Percentiles rank a stretch among this genome's conserved stretches.
Evolutionary conservation across 2,329 filamentous ascomycete genomes (phyloP).

Genomic region (Aureobasidium sp.): DNA sequence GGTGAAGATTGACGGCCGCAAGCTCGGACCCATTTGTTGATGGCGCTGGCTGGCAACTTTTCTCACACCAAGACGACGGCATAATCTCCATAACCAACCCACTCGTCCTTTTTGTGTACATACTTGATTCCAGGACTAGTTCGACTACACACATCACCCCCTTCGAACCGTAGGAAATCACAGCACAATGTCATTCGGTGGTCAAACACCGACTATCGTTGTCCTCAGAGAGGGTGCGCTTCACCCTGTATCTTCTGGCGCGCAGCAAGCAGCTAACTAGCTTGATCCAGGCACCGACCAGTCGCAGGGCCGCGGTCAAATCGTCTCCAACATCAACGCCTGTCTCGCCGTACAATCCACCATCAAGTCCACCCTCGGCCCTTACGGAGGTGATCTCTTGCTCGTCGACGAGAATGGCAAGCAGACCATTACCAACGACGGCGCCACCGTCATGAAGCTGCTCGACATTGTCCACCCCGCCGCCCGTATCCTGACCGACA

Average conservation of each 20-base stretch:
- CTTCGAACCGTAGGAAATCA: neutral
- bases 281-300: constrained; percentile 71
- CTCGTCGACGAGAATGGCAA: constrained; percentile 92
- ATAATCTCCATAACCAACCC: neutral
- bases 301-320: constrained; percentile 93
- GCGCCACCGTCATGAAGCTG: constrained; percentile 99
- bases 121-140: neutral
- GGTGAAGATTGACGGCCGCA: neutral
- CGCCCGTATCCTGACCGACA: constrained; percentile 93
- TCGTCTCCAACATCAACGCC: constrained; percentile 97
- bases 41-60: neutral
- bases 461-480: constrained; percentile 98
- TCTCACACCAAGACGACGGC: neutral
- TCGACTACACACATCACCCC: neutral
- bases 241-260: constrained; percentile 14
- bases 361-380: constrained; percentile 90
- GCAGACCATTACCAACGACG: constrained; percentile 98
- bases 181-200: constrained; percentile 77
- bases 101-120: neutral
- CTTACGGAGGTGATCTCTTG: constrained; percentile 92
- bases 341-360: constrained; percentile 92
- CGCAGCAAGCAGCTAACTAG: constrained; percentile 9
- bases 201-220: constrained; percentile 95
- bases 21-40: constrained; percentile 2
- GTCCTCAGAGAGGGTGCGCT: constrained; percentile 89